phyloP scores from a whole-genome alignment of 495 filamentous ascomycete genomes.

The Aspergillus ellipticus region DNA sequence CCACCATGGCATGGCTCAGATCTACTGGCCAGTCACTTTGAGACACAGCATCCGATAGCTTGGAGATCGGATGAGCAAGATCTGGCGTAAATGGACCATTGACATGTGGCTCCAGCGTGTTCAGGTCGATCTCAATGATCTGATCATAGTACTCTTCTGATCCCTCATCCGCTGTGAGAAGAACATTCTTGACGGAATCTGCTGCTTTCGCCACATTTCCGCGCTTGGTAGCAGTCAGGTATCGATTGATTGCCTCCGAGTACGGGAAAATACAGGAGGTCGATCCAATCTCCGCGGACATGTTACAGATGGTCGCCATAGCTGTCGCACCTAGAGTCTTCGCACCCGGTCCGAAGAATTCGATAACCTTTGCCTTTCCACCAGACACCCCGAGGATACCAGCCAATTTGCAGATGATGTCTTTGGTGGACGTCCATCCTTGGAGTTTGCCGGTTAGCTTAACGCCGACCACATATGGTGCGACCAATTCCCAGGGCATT shows the following conservation, averaged over 20 bases:
- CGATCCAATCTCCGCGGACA: conserved; percentile 80
- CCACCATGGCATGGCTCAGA: conserved; percentile 76
- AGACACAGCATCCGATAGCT: conserved; percentile 78
- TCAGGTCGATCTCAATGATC: conserved; percentile 81
- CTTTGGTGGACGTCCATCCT: conserved; percentile 85
- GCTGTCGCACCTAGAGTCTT: conserved; percentile 53
- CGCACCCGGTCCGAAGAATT: conserved; percentile 77
- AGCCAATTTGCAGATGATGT: conserved; percentile 88
- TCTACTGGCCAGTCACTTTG: conserved; percentile 85
- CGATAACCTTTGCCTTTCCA: conserved; percentile 83
- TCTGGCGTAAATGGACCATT: conserved; percentile 94
- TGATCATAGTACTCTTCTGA: conserved; percentile 84
- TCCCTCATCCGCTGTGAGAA: conserved; percentile 63
- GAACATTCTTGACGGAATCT: conserved; percentile 58
- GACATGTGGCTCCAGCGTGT: conserved; percentile 83
- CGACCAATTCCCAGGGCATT: conserved; percentile 88
- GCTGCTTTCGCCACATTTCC: conserved; percentile 73
- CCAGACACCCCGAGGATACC: conserved; percentile 88
- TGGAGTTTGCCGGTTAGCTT: conserved; percentile 74
- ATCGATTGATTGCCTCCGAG: conserved; percentile 84
- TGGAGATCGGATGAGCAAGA: conserved; percentile 85
- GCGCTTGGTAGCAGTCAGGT: conserved; percentile 77
- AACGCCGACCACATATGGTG: conserved; percentile 84
- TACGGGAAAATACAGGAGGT: conserved; percentile 89
- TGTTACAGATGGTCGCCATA: conserved; percentile 61